Conservation (phyloP, 306 rosid genomes). For the Rosa persica region DNA sequence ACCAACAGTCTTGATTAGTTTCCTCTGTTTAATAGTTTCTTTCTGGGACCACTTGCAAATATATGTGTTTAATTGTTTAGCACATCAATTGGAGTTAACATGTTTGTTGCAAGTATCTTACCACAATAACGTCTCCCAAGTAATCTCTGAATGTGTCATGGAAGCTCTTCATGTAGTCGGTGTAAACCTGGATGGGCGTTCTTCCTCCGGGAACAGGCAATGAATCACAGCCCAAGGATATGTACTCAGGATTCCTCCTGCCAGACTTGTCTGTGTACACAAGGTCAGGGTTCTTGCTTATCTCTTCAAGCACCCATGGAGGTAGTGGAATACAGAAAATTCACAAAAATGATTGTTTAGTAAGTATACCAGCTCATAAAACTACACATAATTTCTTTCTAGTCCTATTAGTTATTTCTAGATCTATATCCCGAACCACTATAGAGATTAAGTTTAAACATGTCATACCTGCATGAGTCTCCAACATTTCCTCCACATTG, state of each 20-base stretch:
- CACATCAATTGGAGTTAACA: neutral
- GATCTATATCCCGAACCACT: too few relatives aligned
- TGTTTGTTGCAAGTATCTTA: slow-evolving; percentile 32
- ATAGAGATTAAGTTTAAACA: neutral
- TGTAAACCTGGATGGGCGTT: slow-evolving; percentile 81
- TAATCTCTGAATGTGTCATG: slow-evolving; percentile 62
- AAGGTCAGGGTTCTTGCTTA: slow-evolving; percentile 71
- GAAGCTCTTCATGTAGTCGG: slow-evolving; percentile 91
- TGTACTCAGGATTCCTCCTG: slow-evolving; percentile 79
- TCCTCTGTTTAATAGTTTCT: neutral
- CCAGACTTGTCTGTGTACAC: slow-evolving; percentile 86
- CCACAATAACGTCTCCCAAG: slow-evolving; percentile 72
- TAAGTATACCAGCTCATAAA: neutral
- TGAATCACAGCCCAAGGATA: slow-evolving; percentile 82
- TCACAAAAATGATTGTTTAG: slow-evolving; percentile 5
- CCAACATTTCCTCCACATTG: slow-evolving; percentile 99
- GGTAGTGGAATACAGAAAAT: slow-evolving; percentile 80
- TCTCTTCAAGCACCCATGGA: slow-evolving; percentile 86
- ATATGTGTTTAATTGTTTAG: neutral
- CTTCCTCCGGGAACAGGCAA: slow-evolving; percentile 78
- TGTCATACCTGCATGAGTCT: slow-evolving; percentile 79
- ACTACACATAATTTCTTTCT: neutral
- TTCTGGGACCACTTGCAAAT: neutral
- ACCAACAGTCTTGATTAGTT: neutral
- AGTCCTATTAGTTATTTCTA: neutral